Conservation (phyloP, 2,329 filamentous ascomycete genomes). For the Fonsecaea monophora region DNA sequence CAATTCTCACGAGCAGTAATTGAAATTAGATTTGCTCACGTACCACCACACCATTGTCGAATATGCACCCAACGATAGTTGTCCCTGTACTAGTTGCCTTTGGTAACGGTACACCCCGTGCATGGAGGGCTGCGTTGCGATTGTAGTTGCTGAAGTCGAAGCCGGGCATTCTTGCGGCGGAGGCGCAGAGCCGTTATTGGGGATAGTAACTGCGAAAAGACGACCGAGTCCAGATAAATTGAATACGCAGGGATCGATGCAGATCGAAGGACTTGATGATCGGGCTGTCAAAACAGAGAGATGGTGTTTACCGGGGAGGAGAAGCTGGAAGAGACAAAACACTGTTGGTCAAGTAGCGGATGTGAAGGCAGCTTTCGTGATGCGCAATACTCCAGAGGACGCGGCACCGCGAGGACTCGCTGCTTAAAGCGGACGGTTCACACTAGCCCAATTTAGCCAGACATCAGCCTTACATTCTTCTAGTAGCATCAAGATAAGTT, state of each 20-base stretch:
- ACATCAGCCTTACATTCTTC: background rate
- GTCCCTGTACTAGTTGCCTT: slow-evolving; percentile 99
- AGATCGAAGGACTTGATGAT: background rate
- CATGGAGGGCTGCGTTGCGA: slow-evolving; percentile 95
- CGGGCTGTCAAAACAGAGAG: background rate
- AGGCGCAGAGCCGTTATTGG: slow-evolving; percentile 25
- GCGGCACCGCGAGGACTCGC: background rate
- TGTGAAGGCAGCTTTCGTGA: slow-evolving; percentile 22
- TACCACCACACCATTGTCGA: slow-evolving; percentile 93
- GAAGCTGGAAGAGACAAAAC: background rate
- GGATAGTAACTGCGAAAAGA: background rate
- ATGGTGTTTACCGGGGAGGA: background rate
- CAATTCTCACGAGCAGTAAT: slow-evolving; percentile 2
- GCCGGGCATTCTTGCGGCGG: slow-evolving; percentile 72
- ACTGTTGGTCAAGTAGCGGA: background rate
- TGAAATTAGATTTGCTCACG: slow-evolving; percentile 46
- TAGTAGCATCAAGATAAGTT: background rate
- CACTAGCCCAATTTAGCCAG: background rate
- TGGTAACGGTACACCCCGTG: slow-evolving; percentile 89
- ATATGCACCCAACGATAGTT: slow-evolving; percentile 97
- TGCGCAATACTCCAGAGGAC: slow-evolving; percentile 8
- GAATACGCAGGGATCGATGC: background rate
- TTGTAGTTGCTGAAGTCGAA: slow-evolving; percentile 99
- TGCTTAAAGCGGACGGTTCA: background rate
- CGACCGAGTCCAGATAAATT: background rate